Base-by-base conservation (phyloP, 2,329 filamentous ascomycete species). In the Colletotrichum melonis region DNA sequence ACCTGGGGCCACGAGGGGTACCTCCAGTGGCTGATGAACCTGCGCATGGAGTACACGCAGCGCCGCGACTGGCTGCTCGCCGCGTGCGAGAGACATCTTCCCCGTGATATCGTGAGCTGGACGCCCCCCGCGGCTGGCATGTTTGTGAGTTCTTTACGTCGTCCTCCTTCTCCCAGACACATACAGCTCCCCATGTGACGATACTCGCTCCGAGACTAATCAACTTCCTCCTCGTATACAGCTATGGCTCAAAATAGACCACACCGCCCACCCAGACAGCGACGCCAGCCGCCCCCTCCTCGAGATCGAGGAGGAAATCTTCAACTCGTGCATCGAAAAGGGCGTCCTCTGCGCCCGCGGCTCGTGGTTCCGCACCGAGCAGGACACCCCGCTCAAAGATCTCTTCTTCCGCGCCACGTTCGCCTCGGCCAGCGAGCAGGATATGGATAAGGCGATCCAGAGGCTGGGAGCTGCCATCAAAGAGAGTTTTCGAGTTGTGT, bases 1-100 rank as follows among this genome's bases (percentile, higher is more conserved):
- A 91, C 92, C 63, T 99, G 97, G 97, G 97, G 96, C 28, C 97
- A 99, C 79, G 88, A 90, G 55, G 95, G 95, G 1, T 99, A 97
- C 80, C 83, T 99, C 28, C 88, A 92, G 79, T 99, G 97, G 97
- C 85, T 99, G 75, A 93, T 97, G 80, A 89, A 94, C 80, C 85
- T 98, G 78, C 90, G 95, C 59, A 82, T 91, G 78, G 91, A 95
- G 82, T 99, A 99, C 80, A 97, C 95, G 1, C 86, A 87, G 76
- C 90, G 96, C 73, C 87, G 97, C 69, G 89, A 98, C 79, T 88
- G 90, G 30, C 90, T 99, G 70, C 86, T 98, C 5, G 87, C 88
- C 8, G 95, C 95, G 0, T 98, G 95, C 80, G 94, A 97, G 82
- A 89, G 90, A 75, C 90, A 93, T 77, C 84, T 98, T 24, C 95